These are phyloP conservation scores for Neopestalotiopsis rosae DNA, from an alignment of 2,329 filamentous ascomycete genomes.

Conservation along the genomic window DNA sequence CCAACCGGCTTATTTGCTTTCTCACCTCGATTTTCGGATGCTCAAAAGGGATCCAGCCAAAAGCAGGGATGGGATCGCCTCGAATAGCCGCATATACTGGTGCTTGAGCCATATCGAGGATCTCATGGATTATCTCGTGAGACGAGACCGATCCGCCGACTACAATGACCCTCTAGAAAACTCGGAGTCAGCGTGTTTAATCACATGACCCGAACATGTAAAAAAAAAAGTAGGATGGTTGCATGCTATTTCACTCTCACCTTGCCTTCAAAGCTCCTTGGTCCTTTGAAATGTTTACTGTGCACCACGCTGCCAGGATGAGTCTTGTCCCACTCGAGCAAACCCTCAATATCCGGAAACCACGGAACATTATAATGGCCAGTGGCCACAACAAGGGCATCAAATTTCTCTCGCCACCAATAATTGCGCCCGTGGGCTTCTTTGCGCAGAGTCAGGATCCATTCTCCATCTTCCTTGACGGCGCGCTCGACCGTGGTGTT, in stretches of 20 bases:
- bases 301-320: conserved; percentile 62
- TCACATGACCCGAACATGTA: background rate
- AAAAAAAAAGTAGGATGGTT: background rate
- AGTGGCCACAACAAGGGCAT: conserved; percentile 67
- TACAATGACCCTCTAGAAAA: conserved; percentile 54
- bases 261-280: conserved; percentile 35
- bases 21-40: conserved; percentile 53
- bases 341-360: conserved; percentile 63
- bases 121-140: conserved; percentile 59
- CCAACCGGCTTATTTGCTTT: conserved; percentile 49
- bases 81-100: conserved; percentile 56
- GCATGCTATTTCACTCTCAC: conserved; percentile 21
- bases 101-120: conserved; percentile 48
- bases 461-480: conserved; percentile 50
- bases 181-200: background rate
- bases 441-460: conserved; percentile 54
- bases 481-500: conserved; percentile 63
- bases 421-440: conserved; percentile 42
- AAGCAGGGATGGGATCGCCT: conserved; percentile 53
- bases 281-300: conserved; percentile 71
- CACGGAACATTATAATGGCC: conserved; percentile 70
- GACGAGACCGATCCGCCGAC: conserved; percentile 64
- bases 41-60: conserved; percentile 61
- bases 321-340: conserved; percentile 57
- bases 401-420: conserved; percentile 54